These are phyloP conservation scores for Prunus kanzakura DNA, from an alignment of 306 rosid species.

Conservation along the genomic window DNA sequence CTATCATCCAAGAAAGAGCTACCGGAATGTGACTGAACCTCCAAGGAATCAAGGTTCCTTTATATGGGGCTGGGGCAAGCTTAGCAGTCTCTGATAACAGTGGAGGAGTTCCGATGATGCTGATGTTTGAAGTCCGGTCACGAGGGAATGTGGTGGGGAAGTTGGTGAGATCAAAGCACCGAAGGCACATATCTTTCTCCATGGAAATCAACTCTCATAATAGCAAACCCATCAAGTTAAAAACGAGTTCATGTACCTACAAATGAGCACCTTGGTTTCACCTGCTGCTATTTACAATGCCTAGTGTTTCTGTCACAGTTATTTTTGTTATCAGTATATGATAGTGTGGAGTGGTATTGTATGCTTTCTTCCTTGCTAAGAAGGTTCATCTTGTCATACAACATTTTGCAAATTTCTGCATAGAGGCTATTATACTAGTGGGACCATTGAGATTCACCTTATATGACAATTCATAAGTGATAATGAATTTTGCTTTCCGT, in stretches of 20 bases:
- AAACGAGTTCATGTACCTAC: slow-evolving; percentile 48
- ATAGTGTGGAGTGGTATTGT: background rate
- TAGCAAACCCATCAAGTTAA: slow-evolving; percentile 48
- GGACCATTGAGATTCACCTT: background rate
- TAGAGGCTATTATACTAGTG: background rate
- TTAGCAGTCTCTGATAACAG: slow-evolving; percentile 35
- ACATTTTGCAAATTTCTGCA: background rate
- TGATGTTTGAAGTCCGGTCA: slow-evolving; percentile 57
- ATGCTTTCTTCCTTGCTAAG: background rate
- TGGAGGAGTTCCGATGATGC: slow-evolving; percentile 52
- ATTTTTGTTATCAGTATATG: background rate
- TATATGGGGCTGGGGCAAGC: slow-evolving; percentile 79
- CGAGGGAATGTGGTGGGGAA: slow-evolving; percentile 61
- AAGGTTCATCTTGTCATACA: background rate
- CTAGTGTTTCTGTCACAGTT: too few relatives aligned
- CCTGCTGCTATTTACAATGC: too few relatives aligned
- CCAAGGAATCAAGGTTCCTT: slow-evolving; percentile 69
- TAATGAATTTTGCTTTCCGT: background rate
- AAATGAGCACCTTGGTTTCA: slow-evolving; percentile 22
- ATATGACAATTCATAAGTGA: background rate
- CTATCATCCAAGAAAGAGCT: slow-evolving; percentile 68
- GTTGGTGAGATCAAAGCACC: slow-evolving; percentile 67
- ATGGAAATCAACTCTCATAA: slow-evolving; percentile 40
- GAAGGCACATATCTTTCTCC: slow-evolving; percentile 44
- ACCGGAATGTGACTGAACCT: slow-evolving; percentile 36